A percentile compares a stretch with the other conserved stretches of the same genome.
Evolutionary conservation across 2,329 filamentous ascomycete genomes (phyloP).

Genomic region (Hypoxylon sp.): DNA sequence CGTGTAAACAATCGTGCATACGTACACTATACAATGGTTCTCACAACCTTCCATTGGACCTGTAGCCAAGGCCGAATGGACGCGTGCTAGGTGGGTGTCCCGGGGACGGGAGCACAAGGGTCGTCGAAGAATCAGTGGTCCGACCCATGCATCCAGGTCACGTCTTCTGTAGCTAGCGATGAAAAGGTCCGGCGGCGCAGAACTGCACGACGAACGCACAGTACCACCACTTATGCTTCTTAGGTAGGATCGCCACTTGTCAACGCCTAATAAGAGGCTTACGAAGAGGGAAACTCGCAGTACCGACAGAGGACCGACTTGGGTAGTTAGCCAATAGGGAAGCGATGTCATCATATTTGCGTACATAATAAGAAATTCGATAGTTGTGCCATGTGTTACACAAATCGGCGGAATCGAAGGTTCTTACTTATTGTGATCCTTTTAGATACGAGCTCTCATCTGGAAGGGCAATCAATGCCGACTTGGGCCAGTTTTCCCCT

Average conservation of each 20-base stretch:
- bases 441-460: constrained; percentile 18
- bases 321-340: constrained; percentile 24
- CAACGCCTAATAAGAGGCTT: constrained; percentile 35
- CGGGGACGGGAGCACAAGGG: constrained; percentile 33
- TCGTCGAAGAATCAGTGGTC: constrained; percentile 30
- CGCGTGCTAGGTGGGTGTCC: constrained; percentile 31
- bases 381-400: constrained; percentile 36
- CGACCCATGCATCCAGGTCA: constrained; percentile 27
- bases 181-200: constrained; percentile 14
- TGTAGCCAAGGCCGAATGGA: constrained; percentile 38
- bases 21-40: constrained; percentile 34
- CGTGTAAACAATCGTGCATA: constrained; percentile 42
- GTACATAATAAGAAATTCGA: constrained; percentile 32
- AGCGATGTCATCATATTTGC: constrained; percentile 25
- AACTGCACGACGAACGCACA: constrained; percentile 20
- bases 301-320: constrained; percentile 28
- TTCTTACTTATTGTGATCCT: constrained; percentile 7
- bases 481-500: not conserved
- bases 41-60: constrained; percentile 24
- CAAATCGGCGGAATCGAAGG: constrained; percentile 38
- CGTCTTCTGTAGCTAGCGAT: constrained; percentile 31
- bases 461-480: not conserved
- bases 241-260: constrained; percentile 43
- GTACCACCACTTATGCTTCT: constrained; percentile 27
- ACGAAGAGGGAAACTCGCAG: constrained; percentile 26